Percentiles rank a stretch among this genome's conserved stretches.
Conservation (phyloP, 2,329 filamentous ascomycete species). For the Verticillium albo-atrum region DNA sequence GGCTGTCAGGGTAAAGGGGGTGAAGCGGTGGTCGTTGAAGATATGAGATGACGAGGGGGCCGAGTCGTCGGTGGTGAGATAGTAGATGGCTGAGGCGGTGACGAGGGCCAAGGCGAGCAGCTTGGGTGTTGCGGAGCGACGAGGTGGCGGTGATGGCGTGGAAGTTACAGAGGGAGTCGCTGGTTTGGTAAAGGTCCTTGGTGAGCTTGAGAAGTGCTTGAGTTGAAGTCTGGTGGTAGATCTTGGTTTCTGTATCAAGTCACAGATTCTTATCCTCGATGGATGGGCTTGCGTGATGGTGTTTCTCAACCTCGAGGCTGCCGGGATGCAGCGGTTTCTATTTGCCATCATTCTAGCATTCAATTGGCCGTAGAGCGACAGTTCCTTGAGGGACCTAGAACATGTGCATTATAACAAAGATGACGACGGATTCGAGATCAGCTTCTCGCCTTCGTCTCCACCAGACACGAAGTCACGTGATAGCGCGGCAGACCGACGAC, state of each 20-base stretch:
- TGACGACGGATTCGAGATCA: no score
- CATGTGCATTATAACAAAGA: no score
- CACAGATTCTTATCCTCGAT: background rate
- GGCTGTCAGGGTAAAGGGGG: conserved; percentile 58
- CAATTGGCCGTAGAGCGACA: background rate
- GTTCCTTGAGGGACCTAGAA: no score
- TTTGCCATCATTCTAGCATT: background rate
- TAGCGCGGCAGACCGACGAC: no score
- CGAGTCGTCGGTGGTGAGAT: background rate
- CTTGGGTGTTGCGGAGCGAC: conserved; percentile 11
- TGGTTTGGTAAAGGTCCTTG: background rate
- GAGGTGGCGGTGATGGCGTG: background rate
- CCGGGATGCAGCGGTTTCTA: background rate
- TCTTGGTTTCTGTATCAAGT: background rate
- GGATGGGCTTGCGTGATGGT: background rate
- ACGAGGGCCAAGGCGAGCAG: conserved; percentile 5
- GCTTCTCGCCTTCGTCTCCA: no score
- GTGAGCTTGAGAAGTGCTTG: background rate
- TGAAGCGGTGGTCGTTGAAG: conserved; percentile 59
- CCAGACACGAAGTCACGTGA: no score
- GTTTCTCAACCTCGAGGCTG: background rate
- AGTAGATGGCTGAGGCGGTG: conserved; percentile 5
- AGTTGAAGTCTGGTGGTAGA: background rate
- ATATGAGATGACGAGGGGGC: conserved; percentile 13
- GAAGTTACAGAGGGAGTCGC: background rate